Percentiles rank a stretch among this genome's conserved stretches.
Evolutionary conservation across 2,329 filamentous ascomycete species (phyloP).

Genomic region (Penicillium sumatraense): DNA sequence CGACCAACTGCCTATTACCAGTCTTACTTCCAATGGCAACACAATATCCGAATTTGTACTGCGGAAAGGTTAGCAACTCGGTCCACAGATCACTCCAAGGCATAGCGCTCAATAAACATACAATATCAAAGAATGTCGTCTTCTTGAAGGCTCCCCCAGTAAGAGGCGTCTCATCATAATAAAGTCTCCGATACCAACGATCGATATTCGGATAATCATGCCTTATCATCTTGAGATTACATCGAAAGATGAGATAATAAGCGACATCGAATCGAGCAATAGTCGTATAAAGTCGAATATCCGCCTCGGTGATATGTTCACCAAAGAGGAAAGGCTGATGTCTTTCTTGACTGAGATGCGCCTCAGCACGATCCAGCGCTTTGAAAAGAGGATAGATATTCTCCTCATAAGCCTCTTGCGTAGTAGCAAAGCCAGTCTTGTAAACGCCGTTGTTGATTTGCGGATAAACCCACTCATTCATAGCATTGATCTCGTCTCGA

Average conservation of each 20-base stretch:
- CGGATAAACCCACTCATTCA: slow-evolving; percentile 77
- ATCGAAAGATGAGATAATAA: slow-evolving; percentile 83
- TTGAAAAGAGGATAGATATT: slow-evolving; percentile 72
- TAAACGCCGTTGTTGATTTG: slow-evolving; percentile 61
- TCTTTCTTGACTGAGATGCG: slow-evolving; percentile 59
- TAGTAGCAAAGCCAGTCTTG: slow-evolving; percentile 74
- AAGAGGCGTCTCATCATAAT: slow-evolving; percentile 50
- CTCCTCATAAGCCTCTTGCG: slow-evolving; percentile 75
- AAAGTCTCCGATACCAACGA: slow-evolving; percentile 52
- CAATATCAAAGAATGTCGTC: slow-evolving; percentile 49
- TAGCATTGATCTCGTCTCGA: slow-evolving; percentile 68
- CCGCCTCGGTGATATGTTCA: slow-evolving; percentile 73
- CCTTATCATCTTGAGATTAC: slow-evolving; percentile 66
- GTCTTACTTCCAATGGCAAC: slow-evolving; percentile 22
- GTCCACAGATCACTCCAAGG: background rate
- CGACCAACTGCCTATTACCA: slow-evolving; percentile 26
- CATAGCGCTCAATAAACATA: slow-evolving; percentile 26
- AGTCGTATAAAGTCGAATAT: slow-evolving; percentile 72
- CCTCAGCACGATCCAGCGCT: slow-evolving; percentile 73
- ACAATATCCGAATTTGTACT: slow-evolving; percentile 35
- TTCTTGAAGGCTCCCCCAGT: slow-evolving; percentile 50
- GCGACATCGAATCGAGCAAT: slow-evolving; percentile 71
- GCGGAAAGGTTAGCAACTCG: background rate
- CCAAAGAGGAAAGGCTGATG: slow-evolving; percentile 74
- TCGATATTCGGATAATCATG: slow-evolving; percentile 61